phyloP scores from a whole-genome alignment of 2,329 filamentous ascomycete genomes.

The Botrytis medusae region DNA sequence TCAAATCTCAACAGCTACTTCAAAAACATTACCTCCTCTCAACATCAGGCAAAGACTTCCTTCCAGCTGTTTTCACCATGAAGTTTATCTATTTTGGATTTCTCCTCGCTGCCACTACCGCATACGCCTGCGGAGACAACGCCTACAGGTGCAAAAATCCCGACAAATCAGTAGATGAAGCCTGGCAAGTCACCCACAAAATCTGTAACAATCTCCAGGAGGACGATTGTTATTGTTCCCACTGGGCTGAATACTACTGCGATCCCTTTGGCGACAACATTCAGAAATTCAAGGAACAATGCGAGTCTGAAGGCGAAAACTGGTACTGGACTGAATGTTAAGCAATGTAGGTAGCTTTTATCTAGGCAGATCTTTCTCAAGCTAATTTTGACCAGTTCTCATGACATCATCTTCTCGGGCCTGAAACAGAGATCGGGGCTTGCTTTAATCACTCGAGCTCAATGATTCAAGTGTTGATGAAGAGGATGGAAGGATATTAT shows the following conservation, averaged over 20 bases:
- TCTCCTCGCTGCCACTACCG: neutral
- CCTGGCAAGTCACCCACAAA: neutral
- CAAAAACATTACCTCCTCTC: neutral
- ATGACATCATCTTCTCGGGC: too few species aligned
- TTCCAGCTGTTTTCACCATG: neutral
- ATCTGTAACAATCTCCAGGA: neutral
- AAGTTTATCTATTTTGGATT: neutral
- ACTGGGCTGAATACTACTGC: constrained; percentile 1
- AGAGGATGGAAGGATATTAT: neutral
- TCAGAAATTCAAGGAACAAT: neutral
- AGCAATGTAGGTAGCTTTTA: neutral
- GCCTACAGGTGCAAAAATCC: neutral
- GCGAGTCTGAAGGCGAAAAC: neutral
- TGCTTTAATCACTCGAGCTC: too few species aligned
- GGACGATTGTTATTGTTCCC: neutral
- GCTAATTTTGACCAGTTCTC: neutral
- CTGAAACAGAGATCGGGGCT: too few species aligned
- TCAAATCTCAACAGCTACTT: neutral
- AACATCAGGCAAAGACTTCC: neutral
- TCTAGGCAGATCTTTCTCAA: neutral
- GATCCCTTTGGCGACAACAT: neutral
- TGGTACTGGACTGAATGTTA: constrained; percentile 5
- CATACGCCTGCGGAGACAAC: neutral
- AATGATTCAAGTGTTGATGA: too few species aligned
- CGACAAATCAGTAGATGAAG: neutral